Base-by-base conservation (phyloP, 2,329 filamentous ascomycete species). In the Kalmusia sp. region DNA sequence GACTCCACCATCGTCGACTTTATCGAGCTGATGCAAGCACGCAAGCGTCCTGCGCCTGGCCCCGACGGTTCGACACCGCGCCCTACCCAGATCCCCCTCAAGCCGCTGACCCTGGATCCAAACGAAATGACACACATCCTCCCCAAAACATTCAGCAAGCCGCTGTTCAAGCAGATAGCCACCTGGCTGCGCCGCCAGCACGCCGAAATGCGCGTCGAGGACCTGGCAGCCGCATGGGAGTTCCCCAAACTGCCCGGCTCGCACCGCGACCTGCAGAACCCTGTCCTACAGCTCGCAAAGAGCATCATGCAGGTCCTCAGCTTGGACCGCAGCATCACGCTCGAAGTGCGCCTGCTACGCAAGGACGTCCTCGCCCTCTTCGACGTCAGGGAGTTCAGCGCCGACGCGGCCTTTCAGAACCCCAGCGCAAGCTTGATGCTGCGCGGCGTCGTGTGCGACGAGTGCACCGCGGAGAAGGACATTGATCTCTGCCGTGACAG, bases 1-100 rank as follows among this genome's bases (percentile, higher is more conserved):
- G 85, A 93, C 57, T 88, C 96, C 64, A 97, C 93, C 92, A 86
- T 97, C 3, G 86, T 96, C 12, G 92, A 96, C 70, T 99, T 97
- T 74, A 90, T 99, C 61, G 87, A 96, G 61, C 82, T 97, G 49
- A 97, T 99, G 93, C 93, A 97, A 68, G 78, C 81, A 11, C 82
- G 93, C 57, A 99, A 98, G 75, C 85, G 87, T 5, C 65, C 72
- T 15, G 74, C 76, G 19, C 53, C 38, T 1, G 79, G 79, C 22
- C 79, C 79, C n/a, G 73, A 38, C 82, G 83, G 40, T 73, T 81
- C 65, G 3, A 81, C 78, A 2, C 80, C 81, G 14, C 78, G 85
- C 41, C 70, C 79, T 12, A 88, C 86, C 4, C 89, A 89, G 60
- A 79, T 88, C 7, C 82, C 84, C 0, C 79, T 84, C 25, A 78